Evolutionary conservation across 768 basidiomycete genomes (phyloP).

Genomic region (Leccinum uliginosum): DNA sequence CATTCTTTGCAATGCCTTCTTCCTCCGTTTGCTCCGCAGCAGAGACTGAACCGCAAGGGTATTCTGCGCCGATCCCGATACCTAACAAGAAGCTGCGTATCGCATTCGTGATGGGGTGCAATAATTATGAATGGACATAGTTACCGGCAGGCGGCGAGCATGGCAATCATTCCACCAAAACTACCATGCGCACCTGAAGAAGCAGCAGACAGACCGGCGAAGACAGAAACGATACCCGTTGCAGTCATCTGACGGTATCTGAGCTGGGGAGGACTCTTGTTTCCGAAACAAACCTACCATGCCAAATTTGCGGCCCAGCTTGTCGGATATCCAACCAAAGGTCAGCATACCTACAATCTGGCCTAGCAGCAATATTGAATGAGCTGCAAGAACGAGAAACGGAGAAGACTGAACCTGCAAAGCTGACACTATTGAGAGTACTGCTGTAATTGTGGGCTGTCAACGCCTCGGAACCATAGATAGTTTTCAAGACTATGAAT

Average conservation of each 20-base stretch:
- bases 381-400: slow-evolving; percentile 60
- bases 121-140: slow-evolving; percentile 4
- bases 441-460: slow-evolving; percentile 53
- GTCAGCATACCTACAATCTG: slow-evolving; percentile 81
- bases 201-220: slow-evolving; percentile 79
- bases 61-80: slow-evolving; percentile 84
- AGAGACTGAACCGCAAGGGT: slow-evolving; percentile 87
- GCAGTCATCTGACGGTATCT: slow-evolving; percentile 59
- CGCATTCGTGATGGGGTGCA: background rate
- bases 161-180: slow-evolving; percentile 65
- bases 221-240: slow-evolving; percentile 78
- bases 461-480: slow-evolving; percentile 61
- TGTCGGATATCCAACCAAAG: slow-evolving; percentile 84
- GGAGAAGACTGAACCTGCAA: slow-evolving; percentile 74
- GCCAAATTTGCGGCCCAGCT: slow-evolving; percentile 81
- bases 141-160: slow-evolving; percentile 77
- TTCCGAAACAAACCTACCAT: slow-evolving; percentile 51
- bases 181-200: slow-evolving; percentile 75
- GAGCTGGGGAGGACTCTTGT: slow-evolving; percentile 5
- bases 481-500: slow-evolving; percentile 56
- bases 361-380: slow-evolving; percentile 67
- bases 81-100: slow-evolving; percentile 73
- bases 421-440: slow-evolving; percentile 63
- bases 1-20: slow-evolving; percentile 66
- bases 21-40: slow-evolving; percentile 90